A percentile compares a stretch with the other conserved stretches of the same genome.
Evolutionary conservation across 495 filamentous ascomycete genomes (phyloP).

Genomic region (Aspergillus sclerotioniger): DNA sequence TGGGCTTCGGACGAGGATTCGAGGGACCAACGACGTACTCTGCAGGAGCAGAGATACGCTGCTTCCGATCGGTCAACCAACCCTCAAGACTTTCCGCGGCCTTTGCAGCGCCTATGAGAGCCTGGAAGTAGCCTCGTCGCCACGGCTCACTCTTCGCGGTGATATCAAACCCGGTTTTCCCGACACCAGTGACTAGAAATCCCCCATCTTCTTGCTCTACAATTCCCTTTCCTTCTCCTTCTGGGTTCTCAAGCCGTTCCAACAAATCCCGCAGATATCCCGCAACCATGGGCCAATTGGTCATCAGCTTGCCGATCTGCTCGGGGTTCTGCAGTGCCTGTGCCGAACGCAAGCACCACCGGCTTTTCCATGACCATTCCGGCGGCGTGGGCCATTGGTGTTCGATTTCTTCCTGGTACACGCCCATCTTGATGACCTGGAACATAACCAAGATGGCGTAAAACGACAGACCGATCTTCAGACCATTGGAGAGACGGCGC

Average conservation of each 20-base stretch:
- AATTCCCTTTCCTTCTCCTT: constrained; percentile 65
- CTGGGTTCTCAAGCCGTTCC: constrained; percentile 59
- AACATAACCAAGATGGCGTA: constrained; percentile 55
- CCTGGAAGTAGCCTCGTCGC: constrained; percentile 78
- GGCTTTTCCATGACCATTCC: constrained; percentile 68
- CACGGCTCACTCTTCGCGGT: constrained; percentile 73
- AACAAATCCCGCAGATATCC: constrained; percentile 54
- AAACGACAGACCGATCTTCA: constrained; percentile 54
- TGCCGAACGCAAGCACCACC: constrained; percentile 58
- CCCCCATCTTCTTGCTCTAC: constrained; percentile 55
- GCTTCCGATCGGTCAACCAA: constrained; percentile 65
- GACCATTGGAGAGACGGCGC: constrained; percentile 57
- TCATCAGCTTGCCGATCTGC: constrained; percentile 44
- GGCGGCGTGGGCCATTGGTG: constrained; percentile 69
- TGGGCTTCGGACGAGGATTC: constrained; percentile 74
- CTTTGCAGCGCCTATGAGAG: constrained; percentile 70
- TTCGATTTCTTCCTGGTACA: constrained; percentile 69
- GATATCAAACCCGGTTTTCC: constrained; percentile 65
- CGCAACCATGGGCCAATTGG: constrained; percentile 65
- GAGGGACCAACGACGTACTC: constrained; percentile 75
- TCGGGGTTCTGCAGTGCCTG: constrained; percentile 55
- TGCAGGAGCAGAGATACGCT: constrained; percentile 62
- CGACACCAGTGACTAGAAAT: constrained; percentile 52
- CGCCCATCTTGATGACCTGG: constrained; percentile 52
- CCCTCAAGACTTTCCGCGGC: constrained; percentile 79